phyloP scores from a whole-genome alignment of 1,139 yeast genomes.

The Lodderomyces theae region DNA sequence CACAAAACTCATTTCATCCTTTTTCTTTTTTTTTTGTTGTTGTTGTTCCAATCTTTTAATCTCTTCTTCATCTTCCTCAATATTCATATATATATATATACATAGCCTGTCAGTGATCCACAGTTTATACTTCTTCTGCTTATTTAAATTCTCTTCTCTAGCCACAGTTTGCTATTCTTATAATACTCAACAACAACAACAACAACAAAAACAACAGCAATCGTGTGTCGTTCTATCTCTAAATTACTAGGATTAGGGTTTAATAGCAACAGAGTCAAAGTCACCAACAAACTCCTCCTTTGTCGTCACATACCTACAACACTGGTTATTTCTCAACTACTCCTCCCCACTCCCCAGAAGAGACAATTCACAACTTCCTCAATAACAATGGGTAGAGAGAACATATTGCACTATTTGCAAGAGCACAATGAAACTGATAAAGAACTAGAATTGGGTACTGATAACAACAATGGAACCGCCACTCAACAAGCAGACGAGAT shows the following conservation, averaged over 20 bases:
- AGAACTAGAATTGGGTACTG: conserved; percentile 4
- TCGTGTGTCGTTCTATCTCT: conserved; percentile 7
- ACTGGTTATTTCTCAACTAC: neutral
- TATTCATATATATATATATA: no score
- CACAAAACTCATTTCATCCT: no score
- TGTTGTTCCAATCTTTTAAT: no score
- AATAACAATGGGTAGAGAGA: conserved; percentile 44
- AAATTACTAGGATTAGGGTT: neutral
- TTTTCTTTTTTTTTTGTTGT: no score
- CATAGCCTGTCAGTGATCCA: no score
- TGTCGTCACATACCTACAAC: no score
- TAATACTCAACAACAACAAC: neutral
- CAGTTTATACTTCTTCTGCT: no score
- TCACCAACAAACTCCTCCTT: no score
- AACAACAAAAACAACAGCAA: neutral
- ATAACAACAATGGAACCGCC: neutral
- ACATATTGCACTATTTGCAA: conserved; percentile 40
- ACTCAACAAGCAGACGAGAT: conserved; percentile 5
- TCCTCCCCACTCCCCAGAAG: neutral
- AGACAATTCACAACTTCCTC: conserved; percentile 2
- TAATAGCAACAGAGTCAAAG: neutral
- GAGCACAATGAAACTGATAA: conserved; percentile 26
- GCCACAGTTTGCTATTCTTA: neutral
- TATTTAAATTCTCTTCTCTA: no score
- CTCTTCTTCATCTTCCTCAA: no score